A percentile compares a stretch with the other conserved stretches of the same genome.
Evolutionary conservation across 495 filamentous ascomycete genomes (phyloP).

Genomic region (Thozetella sp.): DNA sequence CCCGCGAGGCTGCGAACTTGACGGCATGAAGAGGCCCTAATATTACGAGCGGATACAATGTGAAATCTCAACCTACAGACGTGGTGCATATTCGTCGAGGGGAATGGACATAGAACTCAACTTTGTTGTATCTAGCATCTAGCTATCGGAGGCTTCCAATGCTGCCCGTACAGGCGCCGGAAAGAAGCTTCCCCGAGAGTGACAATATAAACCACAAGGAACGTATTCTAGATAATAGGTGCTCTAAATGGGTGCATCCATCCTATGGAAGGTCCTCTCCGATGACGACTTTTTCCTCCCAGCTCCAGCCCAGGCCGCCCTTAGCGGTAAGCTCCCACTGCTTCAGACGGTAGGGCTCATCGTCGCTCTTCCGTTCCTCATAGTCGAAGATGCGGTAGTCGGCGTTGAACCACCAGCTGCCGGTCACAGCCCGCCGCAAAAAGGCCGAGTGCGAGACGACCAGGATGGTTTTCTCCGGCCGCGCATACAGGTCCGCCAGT

Average conservation of each 20-base stretch:
- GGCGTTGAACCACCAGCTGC: constrained; percentile 54
- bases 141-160: too few species aligned
- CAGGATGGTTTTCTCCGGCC: constrained; percentile 61
- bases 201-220: too few species aligned
- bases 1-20: too few species aligned
- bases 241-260: background rate
- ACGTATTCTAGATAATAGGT: too few species aligned
- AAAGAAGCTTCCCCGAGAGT: too few species aligned
- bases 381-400: constrained; percentile 67
- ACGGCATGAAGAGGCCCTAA: too few species aligned
- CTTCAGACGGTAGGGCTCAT: constrained; percentile 29
- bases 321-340: constrained; percentile 42
- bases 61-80: too few species aligned
- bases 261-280: constrained; percentile 15
- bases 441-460: constrained; percentile 65
- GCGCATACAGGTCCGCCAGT: constrained; percentile 46
- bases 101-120: too few species aligned
- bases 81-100: too few species aligned
- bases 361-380: constrained; percentile 25
- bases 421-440: constrained; percentile 45
- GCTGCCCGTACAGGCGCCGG: too few species aligned
- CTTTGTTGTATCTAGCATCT: too few species aligned
- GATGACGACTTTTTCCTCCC: constrained; percentile 10
- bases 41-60: too few species aligned
- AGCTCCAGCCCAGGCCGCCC: constrained; percentile 29